Evolutionary conservation across 257 asterid genomes (phyloP).

Genomic region (Capsicum baccatum): DNA sequence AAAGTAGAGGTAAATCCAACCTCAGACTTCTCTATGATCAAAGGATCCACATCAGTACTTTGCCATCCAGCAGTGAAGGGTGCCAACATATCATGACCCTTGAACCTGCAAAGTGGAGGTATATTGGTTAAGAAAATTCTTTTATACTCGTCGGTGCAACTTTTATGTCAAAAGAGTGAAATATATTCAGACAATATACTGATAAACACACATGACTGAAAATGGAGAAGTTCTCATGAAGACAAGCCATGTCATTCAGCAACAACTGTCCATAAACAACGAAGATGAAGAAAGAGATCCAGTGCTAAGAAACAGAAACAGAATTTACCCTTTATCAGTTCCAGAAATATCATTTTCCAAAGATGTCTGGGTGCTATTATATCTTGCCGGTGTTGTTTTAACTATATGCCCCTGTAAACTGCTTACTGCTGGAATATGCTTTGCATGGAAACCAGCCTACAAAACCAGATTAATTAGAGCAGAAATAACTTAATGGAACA

Average conservation of each 20-base stretch:
- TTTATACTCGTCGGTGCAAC: not conserved
- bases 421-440: constrained; percentile 39
- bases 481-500: not conserved
- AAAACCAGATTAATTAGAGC: constrained; percentile 23
- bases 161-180: not conserved
- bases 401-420: constrained; percentile 42
- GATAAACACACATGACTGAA: not conserved
- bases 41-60: constrained; percentile 65
- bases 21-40: constrained; percentile 89
- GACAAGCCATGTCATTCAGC: not conserved
- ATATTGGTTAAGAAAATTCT: not conserved
- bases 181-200: not conserved
- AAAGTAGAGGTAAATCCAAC: constrained; percentile 39
- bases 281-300: not conserved
- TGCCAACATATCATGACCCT: constrained; percentile 95
- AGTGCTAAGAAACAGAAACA: constrained; percentile 5
- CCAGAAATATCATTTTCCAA: constrained; percentile 50
- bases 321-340: constrained; percentile 50
- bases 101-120: constrained; percentile 55
- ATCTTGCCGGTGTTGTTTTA: constrained; percentile 41
- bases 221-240: not conserved
- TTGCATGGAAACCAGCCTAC: constrained; percentile 49
- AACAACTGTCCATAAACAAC: not conserved
- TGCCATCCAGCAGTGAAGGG: constrained; percentile 99
- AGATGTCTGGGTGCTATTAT: constrained; percentile 56